Evolutionary conservation across 2,329 filamentous ascomycete genomes (phyloP), one percentile per base, ranked within the genome.

Genomic region (Fusarium equiseti): DNA sequence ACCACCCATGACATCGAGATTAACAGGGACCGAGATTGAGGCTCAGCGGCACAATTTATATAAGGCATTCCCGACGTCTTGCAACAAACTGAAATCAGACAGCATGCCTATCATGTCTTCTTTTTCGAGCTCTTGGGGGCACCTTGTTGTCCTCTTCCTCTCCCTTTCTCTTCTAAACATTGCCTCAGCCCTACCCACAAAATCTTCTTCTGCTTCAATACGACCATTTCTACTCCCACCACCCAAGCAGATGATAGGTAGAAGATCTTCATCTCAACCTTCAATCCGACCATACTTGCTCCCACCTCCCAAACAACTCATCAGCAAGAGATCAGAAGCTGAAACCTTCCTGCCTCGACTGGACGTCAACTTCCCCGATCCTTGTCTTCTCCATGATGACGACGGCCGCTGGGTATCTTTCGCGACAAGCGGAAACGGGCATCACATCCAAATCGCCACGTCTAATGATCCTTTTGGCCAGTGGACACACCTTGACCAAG

Each of bases 371-470:
- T 89, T 89, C 73, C 82, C 87, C 15, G 87, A 89, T 68, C 87
- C 88, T 10, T 78, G 82, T 15, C 81, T 90, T 51, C 73, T 90
- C 50, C 76, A 84, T 71, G 82, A 79, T 38, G 59, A 78, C 6
- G 81, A 85, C 66, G 84, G 82, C 10, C 81, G 78, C 4, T 90
- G 85, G 82, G 88, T 90, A 70, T 85, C 88, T 10, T 90, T 89
- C 75, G 87, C 83, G 6, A 89, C 87, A 3, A 84, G 83, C 51
- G 82, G 81, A 54, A 84, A 83, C 59, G 84, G 81, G 49, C 79
- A 82, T 22, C 80, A 86, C 59, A 81, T 90, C 8, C 88, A 89
- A 70, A 81, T 87, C 6, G 88, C 89, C 4, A 80, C 73, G 4
- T 86, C 86, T 51, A 66, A 78, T 2, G 82, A 85, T 50, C 84